Conservation (phyloP, 805 yeast species). For the Debaryomyces prosopidis region DNA sequence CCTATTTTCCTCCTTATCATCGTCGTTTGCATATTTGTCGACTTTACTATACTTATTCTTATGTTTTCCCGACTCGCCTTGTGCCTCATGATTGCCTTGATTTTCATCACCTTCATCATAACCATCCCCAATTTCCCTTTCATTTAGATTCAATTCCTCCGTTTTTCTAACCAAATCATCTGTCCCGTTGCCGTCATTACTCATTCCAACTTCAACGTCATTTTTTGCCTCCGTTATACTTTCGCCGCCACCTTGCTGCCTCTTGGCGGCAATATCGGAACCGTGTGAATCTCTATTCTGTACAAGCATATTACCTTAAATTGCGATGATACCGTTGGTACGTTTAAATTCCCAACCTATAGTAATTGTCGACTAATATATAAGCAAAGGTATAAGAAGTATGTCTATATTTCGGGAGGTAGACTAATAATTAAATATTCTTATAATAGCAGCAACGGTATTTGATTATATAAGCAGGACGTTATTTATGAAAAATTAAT, state of each 20-base stretch:
- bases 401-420: no score
- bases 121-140: neutral
- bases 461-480: conserved; percentile 1
- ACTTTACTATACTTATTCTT: no score
- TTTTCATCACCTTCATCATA: neutral
- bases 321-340: neutral
- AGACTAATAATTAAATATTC: neutral
- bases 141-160: neutral
- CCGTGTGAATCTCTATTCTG: neutral
- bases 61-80: no score
- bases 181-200: neutral
- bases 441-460: conserved; percentile 2
- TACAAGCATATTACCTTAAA: neutral
- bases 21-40: neutral
- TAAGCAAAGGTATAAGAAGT: no score
- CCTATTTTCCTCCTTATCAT: neutral
- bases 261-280: conserved; percentile 4
- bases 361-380: no score
- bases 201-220: neutral
- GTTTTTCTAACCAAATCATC: neutral
- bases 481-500: neutral
- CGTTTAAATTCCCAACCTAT: no score
- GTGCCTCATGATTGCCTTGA: neutral
- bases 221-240: neutral
- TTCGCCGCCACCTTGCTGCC: neutral